These are phyloP conservation scores for Hypseocharis bilobata DNA, from an alignment of 441 rosid species.

Conservation along the genomic window DNA sequence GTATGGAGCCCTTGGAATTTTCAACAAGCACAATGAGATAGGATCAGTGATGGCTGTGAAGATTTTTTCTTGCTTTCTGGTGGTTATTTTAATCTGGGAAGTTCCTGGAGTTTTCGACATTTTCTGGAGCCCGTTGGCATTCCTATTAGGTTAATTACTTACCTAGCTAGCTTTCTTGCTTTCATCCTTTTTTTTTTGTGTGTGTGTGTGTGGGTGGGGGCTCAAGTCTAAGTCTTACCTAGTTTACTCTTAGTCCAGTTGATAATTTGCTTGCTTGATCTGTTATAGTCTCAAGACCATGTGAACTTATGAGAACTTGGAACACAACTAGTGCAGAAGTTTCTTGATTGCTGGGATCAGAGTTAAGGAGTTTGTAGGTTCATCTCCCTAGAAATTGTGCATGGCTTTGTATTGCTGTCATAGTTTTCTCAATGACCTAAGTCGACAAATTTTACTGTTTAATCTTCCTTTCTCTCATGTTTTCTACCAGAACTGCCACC, in stretches of 20 bases:
- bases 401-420: no score
- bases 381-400: no score
- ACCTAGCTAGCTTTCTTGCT: conserved; percentile 12
- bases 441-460: no score
- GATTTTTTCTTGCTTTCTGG: conserved; percentile 69
- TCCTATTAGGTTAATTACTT: conserved; percentile 58
- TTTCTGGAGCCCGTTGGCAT: conserved; percentile 74
- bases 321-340: no score
- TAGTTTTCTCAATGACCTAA: no score
- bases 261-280: neutral
- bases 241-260: neutral
- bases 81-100: conserved; percentile 90
- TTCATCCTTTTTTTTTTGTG: conserved; percentile 8
- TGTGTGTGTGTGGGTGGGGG: no score
- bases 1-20: conserved; percentile 87
- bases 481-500: no score
- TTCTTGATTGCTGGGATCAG: no score
- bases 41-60: conserved; percentile 78
- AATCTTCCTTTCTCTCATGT: no score
- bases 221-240: neutral
- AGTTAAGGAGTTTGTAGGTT: no score
- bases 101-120: conserved; percentile 80
- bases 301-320: no score
- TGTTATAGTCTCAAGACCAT: neutral
- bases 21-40: conserved; percentile 75